Base-by-base conservation (phyloP, 2,329 filamentous ascomycete genomes). In the Knufia petricola region DNA sequence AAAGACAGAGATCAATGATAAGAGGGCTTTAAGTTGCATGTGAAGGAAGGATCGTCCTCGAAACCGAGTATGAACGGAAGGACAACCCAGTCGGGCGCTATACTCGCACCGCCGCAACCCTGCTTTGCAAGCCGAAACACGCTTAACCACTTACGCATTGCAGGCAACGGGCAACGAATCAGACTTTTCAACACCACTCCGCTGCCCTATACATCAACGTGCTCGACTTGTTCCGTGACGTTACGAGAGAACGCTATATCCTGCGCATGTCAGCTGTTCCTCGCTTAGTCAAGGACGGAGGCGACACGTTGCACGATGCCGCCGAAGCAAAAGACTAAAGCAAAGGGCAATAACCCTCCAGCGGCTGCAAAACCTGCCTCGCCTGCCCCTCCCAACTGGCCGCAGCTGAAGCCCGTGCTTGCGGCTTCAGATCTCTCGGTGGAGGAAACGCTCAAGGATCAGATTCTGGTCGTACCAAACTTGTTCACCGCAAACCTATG, bases 401-500 rank as follows among this genome's bases (percentile, higher is more conserved):
- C 87, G 30, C 66, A 70, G 19, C 79, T 94, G 63, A 77, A 75
- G 54, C 85, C 87, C 13, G 65, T 81, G 8, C 66, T 88, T 37
- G 82, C 85, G 39, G 67, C 83, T 38, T 69, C 75, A 40, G 76
- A 84, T 56, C 78, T 94, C 12, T 61, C 64, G 6, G 72, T 86
- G 23, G 70, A 79, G 26, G 69, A 77, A 17, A 55, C 79, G 10
- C 62, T 81, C n/a, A 63, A 69, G 0, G 71, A 76, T 52, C 87
- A 88, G 61, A 85, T 94, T 45, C 69, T 88, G 42, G 76, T 86
- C 3, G 73, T 92, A 50, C 75, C 78, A 1, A 82, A 79, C 52
- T 82, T 94, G 63, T 87, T 86, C 69, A 84, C 87, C 0, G 74
- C 78, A 8, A 78, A 73, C 2, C 75, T 94, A 4, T 92, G 86